A percentile compares a stretch with the other conserved stretches of the same genome.
Evolutionary conservation across 2,329 filamentous ascomycete species (phyloP).

Genomic region (Ophiosphaerella korrae): DNA sequence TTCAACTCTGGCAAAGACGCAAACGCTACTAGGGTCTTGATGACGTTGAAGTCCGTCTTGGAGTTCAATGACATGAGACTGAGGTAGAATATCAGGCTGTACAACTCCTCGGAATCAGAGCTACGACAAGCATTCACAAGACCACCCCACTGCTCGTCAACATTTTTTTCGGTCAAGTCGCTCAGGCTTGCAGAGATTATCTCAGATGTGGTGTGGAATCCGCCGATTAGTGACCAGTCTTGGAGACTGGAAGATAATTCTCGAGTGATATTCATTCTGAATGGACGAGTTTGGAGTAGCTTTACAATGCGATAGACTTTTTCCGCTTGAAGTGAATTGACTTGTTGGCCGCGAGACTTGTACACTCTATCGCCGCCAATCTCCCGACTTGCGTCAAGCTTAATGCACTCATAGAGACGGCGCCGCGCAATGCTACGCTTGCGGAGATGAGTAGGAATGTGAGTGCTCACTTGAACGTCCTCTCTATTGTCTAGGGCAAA

Average conservation of each 20-base stretch:
- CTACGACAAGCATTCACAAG: slow-evolving; percentile 48
- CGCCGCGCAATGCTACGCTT: too few relatives aligned
- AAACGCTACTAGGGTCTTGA: slow-evolving; percentile 20
- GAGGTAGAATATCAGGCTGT: slow-evolving; percentile 51
- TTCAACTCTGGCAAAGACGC: too few relatives aligned
- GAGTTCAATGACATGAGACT: slow-evolving; percentile 49
- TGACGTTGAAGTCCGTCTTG: slow-evolving; percentile 43
- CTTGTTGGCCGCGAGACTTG: slow-evolving; percentile 12
- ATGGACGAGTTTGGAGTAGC: slow-evolving; percentile 12
- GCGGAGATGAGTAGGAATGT: too few relatives aligned
- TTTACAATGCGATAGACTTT: slow-evolving; percentile 18
- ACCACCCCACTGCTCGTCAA: slow-evolving; percentile 48
- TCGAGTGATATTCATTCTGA: slow-evolving; percentile 10
- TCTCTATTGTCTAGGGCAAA: too few relatives aligned
- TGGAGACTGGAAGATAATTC: slow-evolving; percentile 15
- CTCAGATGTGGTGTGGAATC: slow-evolving; percentile 11
- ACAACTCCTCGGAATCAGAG: slow-evolving; percentile 24
- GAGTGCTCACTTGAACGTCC: too few relatives aligned
- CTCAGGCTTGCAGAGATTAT: slow-evolving; percentile 9
- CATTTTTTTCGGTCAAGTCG: slow-evolving; percentile 34
- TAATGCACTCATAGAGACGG: too few relatives aligned
- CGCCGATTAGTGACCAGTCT: slow-evolving; percentile 20
- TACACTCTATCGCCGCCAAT: slow-evolving; percentile 9
- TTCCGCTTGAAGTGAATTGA: slow-evolving; percentile 12
- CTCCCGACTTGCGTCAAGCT: too few relatives aligned